Evolutionary conservation across 2,329 filamentous ascomycete species (phyloP), one percentile per base, ranked within the genome.

Genomic region (Phaeosphaeriaceae sp.): DNA sequence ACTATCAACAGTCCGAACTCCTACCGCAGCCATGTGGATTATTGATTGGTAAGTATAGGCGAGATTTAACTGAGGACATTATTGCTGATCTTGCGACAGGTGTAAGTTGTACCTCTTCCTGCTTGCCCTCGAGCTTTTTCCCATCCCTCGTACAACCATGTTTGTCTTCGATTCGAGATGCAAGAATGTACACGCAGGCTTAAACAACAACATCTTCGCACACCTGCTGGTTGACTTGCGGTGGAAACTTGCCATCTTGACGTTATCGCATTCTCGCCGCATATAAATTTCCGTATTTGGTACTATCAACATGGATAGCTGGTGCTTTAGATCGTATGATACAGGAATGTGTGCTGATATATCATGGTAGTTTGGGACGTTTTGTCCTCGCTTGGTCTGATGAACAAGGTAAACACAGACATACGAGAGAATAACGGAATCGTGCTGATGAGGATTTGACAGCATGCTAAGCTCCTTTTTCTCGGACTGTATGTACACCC

Each of bases 381-480:
- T 66, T 85, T 96, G 70, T 88, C 92, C 67, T 90, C 85, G 60
- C 83, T 96, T 60, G 92, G 92, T 66, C 83, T 96, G 68, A 81
- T 93, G 66, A 96, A 96, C 85, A 96, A 96, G 59, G 61, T 62
- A 51, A 42, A 43, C 41, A 46, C 21, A 18, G 46, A 13, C 49
- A 38, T 32, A 17, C 13, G 8, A 41, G 26, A 17, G n/a, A 17
- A 11, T 9, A n/a, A 29, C 7, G 18, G 28, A 15, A 21, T 29
- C 34, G 33, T 12, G 36, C 55, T 64, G 33, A 64, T 43, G 8
- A 26, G 20, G 50, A 28, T 13, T 20, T 15, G 17, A 43, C 34
- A 64, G 85, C 90, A 96, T 77, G 92, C 91, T 67, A 72, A 73
- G 49, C 61, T 72, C 16, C 65, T 72, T 34, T 96, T 96, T 79